phyloP scores from a whole-genome alignment of 1,284 basidiomycete genomes.

The Ceratobasidium sp. region DNA sequence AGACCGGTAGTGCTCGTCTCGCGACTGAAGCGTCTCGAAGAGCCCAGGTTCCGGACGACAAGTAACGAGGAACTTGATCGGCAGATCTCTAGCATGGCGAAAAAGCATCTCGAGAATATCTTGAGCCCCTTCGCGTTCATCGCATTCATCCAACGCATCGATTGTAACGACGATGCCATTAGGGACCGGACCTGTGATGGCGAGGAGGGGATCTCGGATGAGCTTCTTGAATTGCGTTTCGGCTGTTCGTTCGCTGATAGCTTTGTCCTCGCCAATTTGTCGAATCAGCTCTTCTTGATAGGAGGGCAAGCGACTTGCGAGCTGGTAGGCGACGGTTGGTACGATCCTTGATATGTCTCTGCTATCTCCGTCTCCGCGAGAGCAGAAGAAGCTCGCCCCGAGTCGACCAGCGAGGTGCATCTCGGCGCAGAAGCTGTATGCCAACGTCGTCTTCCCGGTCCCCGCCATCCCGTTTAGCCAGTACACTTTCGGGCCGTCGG shows the following conservation, averaged over 20 bases:
- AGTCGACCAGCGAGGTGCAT: slow-evolving; percentile 47
- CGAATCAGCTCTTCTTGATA: slow-evolving; percentile 11
- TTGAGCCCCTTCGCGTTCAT: neutral
- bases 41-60: slow-evolving; percentile 52
- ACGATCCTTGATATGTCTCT: slow-evolving; percentile 31
- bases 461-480: slow-evolving; percentile 53
- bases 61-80: slow-evolving; percentile 54
- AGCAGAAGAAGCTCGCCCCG: slow-evolving; percentile 56
- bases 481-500: slow-evolving; percentile 45
- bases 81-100: slow-evolving; percentile 52
- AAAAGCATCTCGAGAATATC: slow-evolving; percentile 51
- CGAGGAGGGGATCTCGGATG: slow-evolving; percentile 26
- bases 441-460: slow-evolving; percentile 45
- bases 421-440: slow-evolving; percentile 50
- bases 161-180: slow-evolving; percentile 11
- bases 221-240: slow-evolving; percentile 40
- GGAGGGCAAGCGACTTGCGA: slow-evolving; percentile 20
- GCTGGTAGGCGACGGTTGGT: slow-evolving; percentile 47
- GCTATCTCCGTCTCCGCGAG: slow-evolving; percentile 47
- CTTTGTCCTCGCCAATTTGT: slow-evolving; percentile 3
- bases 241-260: neutral
- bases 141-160: slow-evolving; percentile 58
- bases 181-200: neutral
- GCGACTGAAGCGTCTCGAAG: neutral
- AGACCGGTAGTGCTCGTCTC: neutral